Conservation (phyloP, 352 stramenopile species). For the Nothophytophthora sp. region DNA sequence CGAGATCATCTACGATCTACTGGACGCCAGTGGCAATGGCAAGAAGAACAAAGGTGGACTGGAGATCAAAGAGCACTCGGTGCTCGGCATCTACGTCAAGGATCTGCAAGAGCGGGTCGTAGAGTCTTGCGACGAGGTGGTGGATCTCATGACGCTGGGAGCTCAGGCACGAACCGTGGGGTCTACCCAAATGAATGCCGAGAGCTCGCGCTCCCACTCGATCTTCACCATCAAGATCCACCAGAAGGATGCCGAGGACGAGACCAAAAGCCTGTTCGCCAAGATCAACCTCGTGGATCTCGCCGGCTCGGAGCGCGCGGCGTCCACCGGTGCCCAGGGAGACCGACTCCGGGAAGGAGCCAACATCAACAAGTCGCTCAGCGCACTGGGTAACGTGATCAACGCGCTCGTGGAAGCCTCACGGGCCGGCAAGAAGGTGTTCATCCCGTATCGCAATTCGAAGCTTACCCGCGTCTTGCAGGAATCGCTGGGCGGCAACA, state of each 20-base stretch:
- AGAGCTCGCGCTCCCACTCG: constrained; percentile 94
- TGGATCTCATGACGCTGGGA: constrained; percentile 79
- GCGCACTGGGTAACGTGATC: constrained; percentile 93
- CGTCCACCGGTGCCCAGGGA: constrained; percentile 91
- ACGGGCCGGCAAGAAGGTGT: constrained; percentile 82
- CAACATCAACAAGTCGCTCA: constrained; percentile 95
- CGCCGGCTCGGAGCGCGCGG: constrained; percentile 89
- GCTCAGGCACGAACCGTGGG: constrained; percentile 69
- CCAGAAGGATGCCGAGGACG: constrained; percentile 87
- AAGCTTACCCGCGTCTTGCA: constrained; percentile 94
- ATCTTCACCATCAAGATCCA: constrained; percentile 97
- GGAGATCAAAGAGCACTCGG: constrained; percentile 94
- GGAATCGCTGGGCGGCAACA: constrained; percentile 93
- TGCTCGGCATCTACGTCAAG: constrained; percentile 95
- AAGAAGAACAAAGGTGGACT: constrained; percentile 90
- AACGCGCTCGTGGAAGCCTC: constrained; percentile 90
- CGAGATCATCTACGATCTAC: constrained; percentile 95
- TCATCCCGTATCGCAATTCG: constrained; percentile 94
- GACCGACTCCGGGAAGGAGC: constrained; percentile 92
- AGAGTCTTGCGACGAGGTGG: constrained; percentile 81
- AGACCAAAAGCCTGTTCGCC: constrained; percentile 88
- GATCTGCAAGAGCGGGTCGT: constrained; percentile 91
- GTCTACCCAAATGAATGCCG: constrained; percentile 94
- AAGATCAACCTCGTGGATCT: constrained; percentile 97
- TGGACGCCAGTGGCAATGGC: constrained; percentile 84